Conservation (phyloP, 2,329 filamentous ascomycete species). For the Trichoderma arundinaceum region DNA sequence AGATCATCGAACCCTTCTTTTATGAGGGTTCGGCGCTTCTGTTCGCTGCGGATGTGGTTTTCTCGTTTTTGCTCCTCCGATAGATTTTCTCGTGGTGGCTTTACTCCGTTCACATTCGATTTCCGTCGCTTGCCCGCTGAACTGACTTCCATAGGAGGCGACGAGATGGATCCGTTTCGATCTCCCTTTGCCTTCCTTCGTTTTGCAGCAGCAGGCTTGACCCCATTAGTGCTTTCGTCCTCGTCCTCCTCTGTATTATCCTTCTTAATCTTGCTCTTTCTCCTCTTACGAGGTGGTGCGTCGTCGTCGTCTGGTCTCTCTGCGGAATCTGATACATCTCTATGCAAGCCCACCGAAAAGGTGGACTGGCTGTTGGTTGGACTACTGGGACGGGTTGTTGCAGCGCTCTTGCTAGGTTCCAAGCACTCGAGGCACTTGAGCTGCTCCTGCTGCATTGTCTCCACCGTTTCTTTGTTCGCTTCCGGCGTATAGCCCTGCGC, state of each 20-base stretch:
- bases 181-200: slow-evolving; percentile 57
- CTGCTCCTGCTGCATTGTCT: slow-evolving; percentile 61
- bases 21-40: slow-evolving; percentile 82
- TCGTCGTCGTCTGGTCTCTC: slow-evolving; percentile 47
- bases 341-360: slow-evolving; percentile 7
- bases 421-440: slow-evolving; percentile 64
- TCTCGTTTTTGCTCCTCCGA: slow-evolving; percentile 80
- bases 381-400: slow-evolving; percentile 64
- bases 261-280: slow-evolving; percentile 59
- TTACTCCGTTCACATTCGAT: slow-evolving; percentile 51
- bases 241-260: slow-evolving; percentile 50
- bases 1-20: slow-evolving; percentile 83
- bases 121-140: slow-evolving; percentile 56
- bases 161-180: slow-evolving; percentile 42
- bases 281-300: slow-evolving; percentile 56
- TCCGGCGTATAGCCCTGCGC: slow-evolving; percentile 64
- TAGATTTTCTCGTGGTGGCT: slow-evolving; percentile 70
- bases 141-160: slow-evolving; percentile 38
- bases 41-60: slow-evolving; percentile 87
- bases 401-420: slow-evolving; percentile 61
- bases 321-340: slow-evolving; percentile 37
- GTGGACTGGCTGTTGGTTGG: slow-evolving; percentile 45
- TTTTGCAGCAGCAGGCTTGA: slow-evolving; percentile 47
- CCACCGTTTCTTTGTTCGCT: slow-evolving; percentile 61
- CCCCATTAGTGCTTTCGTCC: slow-evolving; percentile 45